phyloP scores from a whole-genome alignment of 2,329 filamentous ascomycete genomes.

The Ascochyta viciae-villosae region DNA sequence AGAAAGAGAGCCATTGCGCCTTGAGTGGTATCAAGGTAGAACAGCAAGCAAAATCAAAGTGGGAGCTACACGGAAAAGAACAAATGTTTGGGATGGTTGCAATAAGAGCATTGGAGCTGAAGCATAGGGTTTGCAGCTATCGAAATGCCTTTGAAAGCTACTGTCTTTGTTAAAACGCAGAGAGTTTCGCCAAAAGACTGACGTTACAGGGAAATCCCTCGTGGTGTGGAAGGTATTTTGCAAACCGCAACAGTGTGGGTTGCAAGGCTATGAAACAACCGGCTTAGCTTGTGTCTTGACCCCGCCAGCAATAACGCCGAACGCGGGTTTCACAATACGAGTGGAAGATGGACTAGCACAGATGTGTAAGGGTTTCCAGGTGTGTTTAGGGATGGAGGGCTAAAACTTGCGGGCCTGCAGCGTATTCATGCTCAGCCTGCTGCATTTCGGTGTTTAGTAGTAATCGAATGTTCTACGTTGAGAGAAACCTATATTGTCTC shows the following conservation, averaged over 20 bases:
- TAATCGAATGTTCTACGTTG: too few relatives aligned
- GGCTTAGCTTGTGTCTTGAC: not conserved
- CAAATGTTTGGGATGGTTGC: too few relatives aligned
- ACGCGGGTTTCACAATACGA: not conserved
- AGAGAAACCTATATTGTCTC: too few relatives aligned
- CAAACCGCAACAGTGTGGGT: not conserved
- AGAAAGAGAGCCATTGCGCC: not conserved
- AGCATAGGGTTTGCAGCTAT: not conserved
- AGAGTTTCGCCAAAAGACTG: not conserved
- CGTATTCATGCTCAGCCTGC: too few relatives aligned
- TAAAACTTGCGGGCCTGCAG: too few relatives aligned
- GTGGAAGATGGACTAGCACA: too few relatives aligned
- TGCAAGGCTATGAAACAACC: not conserved
- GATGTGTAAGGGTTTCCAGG: too few relatives aligned
- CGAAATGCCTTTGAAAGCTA: not conserved
- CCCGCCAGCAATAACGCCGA: not conserved
- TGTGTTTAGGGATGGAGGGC: too few relatives aligned
- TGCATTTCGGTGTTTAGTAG: too few relatives aligned
- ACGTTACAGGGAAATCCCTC: not conserved
- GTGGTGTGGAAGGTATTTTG: not conserved
- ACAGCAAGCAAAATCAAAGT: too few relatives aligned
- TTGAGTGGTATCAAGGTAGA: not conserved
- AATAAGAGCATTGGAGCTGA: too few relatives aligned
- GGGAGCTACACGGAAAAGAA: not conserved
- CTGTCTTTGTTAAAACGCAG: not conserved